Conservation (phyloP, 148 eudicot genomes). For the Limonium bicolor region DNA sequence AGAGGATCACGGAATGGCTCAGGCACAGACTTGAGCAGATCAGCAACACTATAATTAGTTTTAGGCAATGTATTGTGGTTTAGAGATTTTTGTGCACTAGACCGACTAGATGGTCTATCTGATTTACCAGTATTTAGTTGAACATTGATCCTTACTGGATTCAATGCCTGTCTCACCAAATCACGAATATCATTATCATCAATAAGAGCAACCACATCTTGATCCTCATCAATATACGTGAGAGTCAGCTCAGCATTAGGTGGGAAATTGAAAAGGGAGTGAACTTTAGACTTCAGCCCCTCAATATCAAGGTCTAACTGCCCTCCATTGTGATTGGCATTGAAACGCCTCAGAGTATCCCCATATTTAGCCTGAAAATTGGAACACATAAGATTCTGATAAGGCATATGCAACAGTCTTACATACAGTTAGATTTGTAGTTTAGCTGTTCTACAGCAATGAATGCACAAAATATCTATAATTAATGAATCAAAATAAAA, state of each 20-base stretch:
- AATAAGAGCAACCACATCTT: constrained; percentile 56
- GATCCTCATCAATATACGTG: constrained; percentile 79
- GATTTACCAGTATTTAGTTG: constrained; percentile 19
- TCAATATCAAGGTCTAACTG: constrained; percentile 39
- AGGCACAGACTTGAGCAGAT: constrained; percentile 32
- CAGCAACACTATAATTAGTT: constrained; percentile 16
- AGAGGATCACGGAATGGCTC: constrained; percentile 33
- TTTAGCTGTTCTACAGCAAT: background rate
- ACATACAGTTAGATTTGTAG: background rate
- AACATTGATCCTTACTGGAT: constrained; percentile 72
- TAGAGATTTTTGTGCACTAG: constrained; percentile 24
- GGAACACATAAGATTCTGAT: background rate
- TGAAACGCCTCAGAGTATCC: constrained; percentile 74
- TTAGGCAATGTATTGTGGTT: constrained; percentile 13
- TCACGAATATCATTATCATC: constrained; percentile 77
- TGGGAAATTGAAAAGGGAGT: constrained; percentile 42
- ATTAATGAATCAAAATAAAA: background rate
- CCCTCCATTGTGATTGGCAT: constrained; percentile 29
- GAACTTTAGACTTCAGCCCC: constrained; percentile 43
- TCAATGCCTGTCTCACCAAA: constrained; percentile 47
- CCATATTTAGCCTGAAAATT: constrained; percentile 57
- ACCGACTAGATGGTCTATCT: constrained; percentile 22
- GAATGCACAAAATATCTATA: background rate
- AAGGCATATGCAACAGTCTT: background rate
- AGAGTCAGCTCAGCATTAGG: constrained; percentile 30